Evolutionary conservation across 495 filamentous ascomycete genomes (phyloP).

Genomic region (Neurospora africana): DNA sequence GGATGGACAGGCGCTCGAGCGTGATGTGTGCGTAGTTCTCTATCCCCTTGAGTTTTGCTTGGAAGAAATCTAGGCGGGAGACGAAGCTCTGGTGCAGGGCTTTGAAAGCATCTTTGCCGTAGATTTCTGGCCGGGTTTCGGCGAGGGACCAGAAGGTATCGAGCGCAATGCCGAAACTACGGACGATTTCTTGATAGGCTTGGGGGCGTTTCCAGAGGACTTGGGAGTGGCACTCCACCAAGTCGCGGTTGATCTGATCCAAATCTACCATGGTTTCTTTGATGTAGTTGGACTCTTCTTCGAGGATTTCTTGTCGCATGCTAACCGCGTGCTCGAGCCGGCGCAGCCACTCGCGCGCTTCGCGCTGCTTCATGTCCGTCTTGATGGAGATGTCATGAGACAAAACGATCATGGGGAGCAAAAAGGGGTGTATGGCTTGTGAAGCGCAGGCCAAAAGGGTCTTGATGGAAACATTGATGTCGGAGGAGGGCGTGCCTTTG

Average conservation of each 20-base stretch:
- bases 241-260: slow-evolving; percentile 43
- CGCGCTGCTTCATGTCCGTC: slow-evolving; percentile 44
- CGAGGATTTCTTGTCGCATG: slow-evolving; percentile 43
- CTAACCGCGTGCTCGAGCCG: slow-evolving; percentile 46
- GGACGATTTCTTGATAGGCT: slow-evolving; percentile 43
- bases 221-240: slow-evolving; percentile 47
- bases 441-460: slow-evolving; percentile 34
- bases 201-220: slow-evolving; percentile 49
- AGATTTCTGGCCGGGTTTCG: background rate
- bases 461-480: slow-evolving; percentile 33
- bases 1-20: slow-evolving; percentile 40
- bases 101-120: slow-evolving; percentile 15
- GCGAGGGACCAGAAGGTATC: slow-evolving; percentile 25
- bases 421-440: slow-evolving; percentile 41
- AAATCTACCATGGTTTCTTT: slow-evolving; percentile 40
- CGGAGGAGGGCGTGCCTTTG: slow-evolving; percentile 43
- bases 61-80: slow-evolving; percentile 42
- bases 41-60: slow-evolving; percentile 42
- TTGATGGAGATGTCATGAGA: slow-evolving; percentile 36
- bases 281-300: slow-evolving; percentile 33
- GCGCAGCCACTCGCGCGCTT: slow-evolving; percentile 45
- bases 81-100: slow-evolving; percentile 35
- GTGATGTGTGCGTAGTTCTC: slow-evolving; percentile 47
- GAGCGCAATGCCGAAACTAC: slow-evolving; percentile 33
- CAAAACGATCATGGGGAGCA: slow-evolving; percentile 44